A percentile compares a stretch with the other conserved stretches of the same genome.
These are phyloP conservation scores for Handroanthus guayacan DNA, from an alignment of 257 asterid genomes.

Conservation along the genomic window DNA sequence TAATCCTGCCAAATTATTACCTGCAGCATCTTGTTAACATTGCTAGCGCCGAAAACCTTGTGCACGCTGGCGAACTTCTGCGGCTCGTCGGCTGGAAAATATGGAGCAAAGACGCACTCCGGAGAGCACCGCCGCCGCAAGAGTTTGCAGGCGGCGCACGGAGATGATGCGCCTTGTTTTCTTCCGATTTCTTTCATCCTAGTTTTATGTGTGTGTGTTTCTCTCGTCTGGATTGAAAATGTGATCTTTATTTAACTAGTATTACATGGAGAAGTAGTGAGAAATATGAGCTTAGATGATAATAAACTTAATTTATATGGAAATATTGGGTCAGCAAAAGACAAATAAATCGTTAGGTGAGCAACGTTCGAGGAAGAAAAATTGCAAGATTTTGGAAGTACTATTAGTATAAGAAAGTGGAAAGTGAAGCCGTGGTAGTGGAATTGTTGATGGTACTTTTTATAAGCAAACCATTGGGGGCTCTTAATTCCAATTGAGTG, in stretches of 20 bases:
- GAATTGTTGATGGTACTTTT: slow-evolving; percentile 20
- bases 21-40: slow-evolving; percentile 88
- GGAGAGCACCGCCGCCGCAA: slow-evolving; percentile 74
- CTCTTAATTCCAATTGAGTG: slow-evolving; percentile 11
- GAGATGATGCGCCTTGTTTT: slow-evolving; percentile 61
- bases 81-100: slow-evolving; percentile 88
- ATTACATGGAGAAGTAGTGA: not conserved
- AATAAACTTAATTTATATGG: not conserved
- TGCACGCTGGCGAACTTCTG: slow-evolving; percentile 84
- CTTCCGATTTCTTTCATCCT: slow-evolving; percentile 41
- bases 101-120: slow-evolving; percentile 77
- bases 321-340: slow-evolving; percentile 5
- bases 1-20: slow-evolving; percentile 30
- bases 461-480: slow-evolving; percentile 29
- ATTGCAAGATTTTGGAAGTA: not conserved
- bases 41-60: slow-evolving; percentile 92
- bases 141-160: slow-evolving; percentile 91
- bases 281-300: not conserved
- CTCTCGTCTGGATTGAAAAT: not conserved
- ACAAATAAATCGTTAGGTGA: not conserved
- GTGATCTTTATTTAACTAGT: not conserved
- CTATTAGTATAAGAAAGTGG: slow-evolving; percentile 23
- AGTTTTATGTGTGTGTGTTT: not conserved
- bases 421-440: slow-evolving; percentile 22
- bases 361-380: slow-evolving; percentile 7